Conservation (phyloP, 306 rosid species). For the Citrullus mucosospermus region DNA sequence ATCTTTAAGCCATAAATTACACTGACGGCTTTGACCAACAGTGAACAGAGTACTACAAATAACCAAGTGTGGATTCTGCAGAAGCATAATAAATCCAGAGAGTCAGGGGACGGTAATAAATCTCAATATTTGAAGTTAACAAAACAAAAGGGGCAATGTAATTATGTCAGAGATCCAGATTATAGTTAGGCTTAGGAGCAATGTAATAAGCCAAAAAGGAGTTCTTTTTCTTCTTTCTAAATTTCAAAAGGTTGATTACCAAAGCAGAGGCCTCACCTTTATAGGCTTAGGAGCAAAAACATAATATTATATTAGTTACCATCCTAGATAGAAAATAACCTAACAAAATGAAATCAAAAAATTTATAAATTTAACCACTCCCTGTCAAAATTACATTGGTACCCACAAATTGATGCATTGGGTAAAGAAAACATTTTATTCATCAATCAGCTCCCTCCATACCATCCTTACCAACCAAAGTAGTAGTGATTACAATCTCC, state of each 20-base stretch:
- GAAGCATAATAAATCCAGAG: conserved; percentile 10
- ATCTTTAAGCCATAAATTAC: conserved; percentile 75
- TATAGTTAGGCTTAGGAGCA: background rate
- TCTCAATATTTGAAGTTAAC: background rate
- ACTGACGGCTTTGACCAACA: conserved; percentile 72
- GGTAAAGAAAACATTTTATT: too few species aligned
- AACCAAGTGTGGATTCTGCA: conserved; percentile 65
- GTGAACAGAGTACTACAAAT: conserved; percentile 42
- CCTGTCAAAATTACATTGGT: background rate
- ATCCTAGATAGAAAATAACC: background rate
- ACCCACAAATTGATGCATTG: too few species aligned
- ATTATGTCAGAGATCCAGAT: background rate
- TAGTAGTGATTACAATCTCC: background rate
- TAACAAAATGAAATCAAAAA: background rate
- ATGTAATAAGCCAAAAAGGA: too few species aligned
- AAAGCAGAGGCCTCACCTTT: background rate
- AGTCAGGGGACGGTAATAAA: background rate
- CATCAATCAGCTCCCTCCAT: background rate
- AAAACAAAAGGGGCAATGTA: background rate
- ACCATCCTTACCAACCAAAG: background rate
- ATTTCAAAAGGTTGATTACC: background rate
- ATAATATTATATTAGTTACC: background rate
- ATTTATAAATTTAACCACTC: background rate
- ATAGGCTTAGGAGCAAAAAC: background rate
- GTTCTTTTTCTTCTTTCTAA: background rate